Conservation (phyloP, 2,329 filamentous ascomycete species). For the Parasarocladium wereldwijsianum region DNA sequence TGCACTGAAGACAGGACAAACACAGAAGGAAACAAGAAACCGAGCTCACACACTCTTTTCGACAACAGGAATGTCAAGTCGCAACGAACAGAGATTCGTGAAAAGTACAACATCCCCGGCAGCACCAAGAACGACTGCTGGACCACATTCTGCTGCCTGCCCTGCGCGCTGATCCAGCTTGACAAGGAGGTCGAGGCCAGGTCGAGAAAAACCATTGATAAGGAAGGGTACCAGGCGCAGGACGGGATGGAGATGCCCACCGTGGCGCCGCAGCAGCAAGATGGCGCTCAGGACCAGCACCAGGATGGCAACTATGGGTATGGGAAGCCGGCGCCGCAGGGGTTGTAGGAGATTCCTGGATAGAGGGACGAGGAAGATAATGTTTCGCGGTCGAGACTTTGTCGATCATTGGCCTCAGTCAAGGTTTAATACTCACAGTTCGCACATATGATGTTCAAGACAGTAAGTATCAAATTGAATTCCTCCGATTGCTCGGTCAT, state of each 20-base stretch:
- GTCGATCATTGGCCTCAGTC: too few relatives aligned
- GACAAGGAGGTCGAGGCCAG: slow-evolving; percentile 34
- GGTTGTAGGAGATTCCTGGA: too few relatives aligned
- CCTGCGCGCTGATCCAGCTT: slow-evolving; percentile 42
- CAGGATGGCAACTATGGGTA: too few relatives aligned
- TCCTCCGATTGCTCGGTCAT: too few relatives aligned
- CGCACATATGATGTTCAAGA: too few relatives aligned
- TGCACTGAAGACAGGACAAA: neutral
- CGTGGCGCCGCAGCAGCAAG: neutral
- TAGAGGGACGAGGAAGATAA: too few relatives aligned
- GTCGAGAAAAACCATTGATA: slow-evolving; percentile 12
- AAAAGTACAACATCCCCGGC: slow-evolving; percentile 37
- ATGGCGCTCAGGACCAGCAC: too few relatives aligned
- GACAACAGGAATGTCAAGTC: slow-evolving; percentile 28
- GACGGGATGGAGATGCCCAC: slow-evolving; percentile 22
- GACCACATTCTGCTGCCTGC: slow-evolving; percentile 37
- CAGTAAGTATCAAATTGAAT: too few relatives aligned
- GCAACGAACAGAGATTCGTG: slow-evolving; percentile 37
- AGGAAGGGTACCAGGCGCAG: slow-evolving; percentile 21
- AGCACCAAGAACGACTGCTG: slow-evolving; percentile 33
- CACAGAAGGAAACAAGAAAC: neutral
- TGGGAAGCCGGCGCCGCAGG: too few relatives aligned
- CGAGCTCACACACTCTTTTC: neutral
- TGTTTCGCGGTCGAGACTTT: too few relatives aligned
- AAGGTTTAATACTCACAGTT: too few relatives aligned